Conservation (phyloP, 139 green algal genomes). For the Tetradesmus lagerheimii region DNA sequence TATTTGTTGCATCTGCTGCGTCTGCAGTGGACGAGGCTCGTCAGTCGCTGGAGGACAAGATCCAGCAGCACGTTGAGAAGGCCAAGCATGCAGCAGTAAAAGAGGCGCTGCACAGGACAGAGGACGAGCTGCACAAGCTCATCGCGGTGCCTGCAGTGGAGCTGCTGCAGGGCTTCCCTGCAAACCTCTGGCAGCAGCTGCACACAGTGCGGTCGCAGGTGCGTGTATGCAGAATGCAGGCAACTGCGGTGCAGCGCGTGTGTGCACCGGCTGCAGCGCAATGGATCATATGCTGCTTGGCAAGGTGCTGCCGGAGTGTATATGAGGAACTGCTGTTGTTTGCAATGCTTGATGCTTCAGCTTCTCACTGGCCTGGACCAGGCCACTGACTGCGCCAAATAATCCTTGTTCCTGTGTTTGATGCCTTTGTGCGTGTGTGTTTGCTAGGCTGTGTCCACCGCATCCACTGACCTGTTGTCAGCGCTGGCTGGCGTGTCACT, state of each 20-base stretch:
- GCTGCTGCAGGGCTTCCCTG: constrained; percentile 38
- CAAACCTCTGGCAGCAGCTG: constrained; percentile 80
- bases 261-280: too few species aligned
- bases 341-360: neutral
- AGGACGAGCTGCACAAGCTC: constrained; percentile 9
- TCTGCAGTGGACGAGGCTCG: constrained; percentile 27
- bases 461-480: neutral
- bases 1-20: too few species aligned
- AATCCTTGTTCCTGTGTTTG: too few species aligned
- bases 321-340: too few species aligned
- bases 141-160: constrained; percentile 40
- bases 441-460: constrained; percentile 19
- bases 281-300: too few species aligned
- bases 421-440: neutral
- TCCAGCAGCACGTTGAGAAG: constrained; percentile 3
- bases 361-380: too few species aligned
- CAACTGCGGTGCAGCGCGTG: too few species aligned
- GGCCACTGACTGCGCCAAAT: too few species aligned
- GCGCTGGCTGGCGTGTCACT: constrained; percentile 70
- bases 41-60: neutral
- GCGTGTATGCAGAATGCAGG: neutral
- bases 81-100: constrained; percentile 42
- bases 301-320: too few species aligned
- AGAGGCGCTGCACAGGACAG: constrained; percentile 6
- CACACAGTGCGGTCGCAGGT: constrained; percentile 49